Base-by-base conservation (phyloP, 179 eudicot species). In the Carnegiea gigantea region DNA sequence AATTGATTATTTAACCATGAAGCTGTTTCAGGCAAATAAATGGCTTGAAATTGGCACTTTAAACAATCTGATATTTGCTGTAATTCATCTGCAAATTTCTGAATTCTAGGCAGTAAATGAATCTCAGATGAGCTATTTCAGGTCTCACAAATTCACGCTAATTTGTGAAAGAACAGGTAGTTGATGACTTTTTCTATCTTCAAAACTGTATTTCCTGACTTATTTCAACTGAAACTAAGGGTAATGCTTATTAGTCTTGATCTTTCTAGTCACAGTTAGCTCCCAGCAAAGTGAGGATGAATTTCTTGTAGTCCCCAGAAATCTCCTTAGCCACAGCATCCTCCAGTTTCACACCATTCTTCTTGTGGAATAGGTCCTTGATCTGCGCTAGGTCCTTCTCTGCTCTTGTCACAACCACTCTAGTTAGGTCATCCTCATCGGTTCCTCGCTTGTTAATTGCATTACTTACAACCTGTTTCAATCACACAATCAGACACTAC, bases 381-480 rank as follows among this genome's bases (percentile, higher is more conserved):
- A 95, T 89, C 70, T 78, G 85, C 40, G 76, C 78, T 84, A 95
- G 79, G 82, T 95, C 98, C 71, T 79, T 90, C 85, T 95, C 98
- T 28, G 97, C 97, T 70, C 95, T 86, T 0, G 97, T 90, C 26
- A 92, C 95, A 5, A 95, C 80, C 82, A 93, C 98, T 24, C 98
- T 84, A 13, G 98, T 93, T 30, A 95, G 78, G 9, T 90, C 83
- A 65, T 92, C 96, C 79, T 95, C 98, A 81, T 93, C 92, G 3
- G 89, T 88, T 72, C 91, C 93, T 0, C 83, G 78, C 89, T 87
- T 88, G 57, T 86, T 83, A 38, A 95, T 75, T 4, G 97, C 93
- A n/a, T 84, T 65, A 2, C 95, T 93, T 77, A 95, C 6, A 21
- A 93, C 89, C 96, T 93, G 75, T 49, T 49, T 13, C 65, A 62